Evolutionary conservation across 2,329 filamentous ascomycete genomes (phyloP).

Genomic region (Ophiocordyceps camponoti-floridani): DNA sequence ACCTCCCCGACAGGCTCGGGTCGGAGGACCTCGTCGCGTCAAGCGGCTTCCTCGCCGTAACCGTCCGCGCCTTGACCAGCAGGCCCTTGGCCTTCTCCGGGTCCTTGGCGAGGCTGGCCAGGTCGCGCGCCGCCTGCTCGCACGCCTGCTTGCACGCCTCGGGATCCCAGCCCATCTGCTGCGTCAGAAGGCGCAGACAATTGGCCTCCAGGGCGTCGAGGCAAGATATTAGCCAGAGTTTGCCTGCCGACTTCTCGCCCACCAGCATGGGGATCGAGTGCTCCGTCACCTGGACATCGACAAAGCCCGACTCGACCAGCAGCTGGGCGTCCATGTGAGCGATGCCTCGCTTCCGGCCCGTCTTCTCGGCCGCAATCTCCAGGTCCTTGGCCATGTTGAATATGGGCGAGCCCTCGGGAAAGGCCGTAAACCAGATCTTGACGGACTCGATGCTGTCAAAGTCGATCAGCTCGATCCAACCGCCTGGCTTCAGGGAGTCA

Average conservation of each 20-base stretch:
- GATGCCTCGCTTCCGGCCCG: slow-evolving; percentile 26
- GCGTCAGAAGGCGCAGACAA: slow-evolving; percentile 31
- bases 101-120: slow-evolving; percentile 29
- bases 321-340: slow-evolving; percentile 25
- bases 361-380: slow-evolving; percentile 21
- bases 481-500: slow-evolving; percentile 34
- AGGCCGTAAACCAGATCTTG: slow-evolving; percentile 14
- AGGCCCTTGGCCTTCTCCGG: slow-evolving; percentile 23
- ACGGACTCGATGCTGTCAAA: slow-evolving; percentile 26
- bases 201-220: slow-evolving; percentile 31
- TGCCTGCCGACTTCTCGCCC: slow-evolving; percentile 26
- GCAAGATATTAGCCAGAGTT: slow-evolving; percentile 34
- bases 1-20: background rate
- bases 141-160: slow-evolving; percentile 28
- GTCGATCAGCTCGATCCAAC: slow-evolving; percentile 38
- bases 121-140: slow-evolving; percentile 26
- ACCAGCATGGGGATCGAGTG: slow-evolving; percentile 29
- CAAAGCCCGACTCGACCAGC: slow-evolving; percentile 30
- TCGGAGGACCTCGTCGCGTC: slow-evolving; percentile 2
- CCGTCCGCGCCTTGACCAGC: slow-evolving; percentile 26
- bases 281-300: slow-evolving; percentile 28
- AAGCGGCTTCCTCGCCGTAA: slow-evolving; percentile 31
- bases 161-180: slow-evolving; percentile 32
- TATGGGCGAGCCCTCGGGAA: slow-evolving; percentile 25
- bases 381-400: slow-evolving; percentile 23